Evolutionary conservation across 192 early-diverging fungal genomes (phyloP), one percentile per base, ranked within the genome.

Genomic region (Gryganskiella cystojenkinii): DNA sequence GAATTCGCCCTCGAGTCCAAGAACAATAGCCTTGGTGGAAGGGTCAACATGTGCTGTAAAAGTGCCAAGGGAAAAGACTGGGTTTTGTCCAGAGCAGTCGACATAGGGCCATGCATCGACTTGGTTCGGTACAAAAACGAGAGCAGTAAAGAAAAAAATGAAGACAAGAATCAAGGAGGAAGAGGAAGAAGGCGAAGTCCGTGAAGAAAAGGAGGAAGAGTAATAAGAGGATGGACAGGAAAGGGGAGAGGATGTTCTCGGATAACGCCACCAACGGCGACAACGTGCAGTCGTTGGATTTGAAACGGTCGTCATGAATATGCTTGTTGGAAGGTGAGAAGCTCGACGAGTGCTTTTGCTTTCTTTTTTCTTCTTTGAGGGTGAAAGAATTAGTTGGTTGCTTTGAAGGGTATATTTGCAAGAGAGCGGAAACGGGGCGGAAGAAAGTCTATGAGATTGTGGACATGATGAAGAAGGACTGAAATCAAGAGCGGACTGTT

Each of bases 31-130:
- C 19, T 52, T 64, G 47, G 25, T 56, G 20, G 61, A 13, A 20
- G 66, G 19, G 40, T 69, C 61, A 64, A 68, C 52, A 24, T 59
- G 62, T 27, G 67, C 67, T 19, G 66, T 46, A 22, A 69, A 65
- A 0, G 54, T 10, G 33, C 45, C 45, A 30, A 78, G 74, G 15
- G 27, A 17, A 25, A 69, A 60, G 60, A 62, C 34, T 7, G 74
- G 61, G 15, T 31, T 50, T 6, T 55, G 20, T 3, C 61, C 66
- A 3, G 74, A 69, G 49, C 74, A 78, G 25, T 78, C 74, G 14
- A 64, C 55, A 64, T 78, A 78, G 20, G 74, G 74, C 74, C 74
- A 78, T 63, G 74, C 74, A 3, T 61, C 44, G 42, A 54, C 56
- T 2, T 34, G 0, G 11, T 54, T 14, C 11, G 74, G 54, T 8